These are phyloP conservation scores for Sphagnum tenellum DNA, from an alignment of 225 moss, liverwort and hornwort genomes.

Conservation along the genomic window DNA sequence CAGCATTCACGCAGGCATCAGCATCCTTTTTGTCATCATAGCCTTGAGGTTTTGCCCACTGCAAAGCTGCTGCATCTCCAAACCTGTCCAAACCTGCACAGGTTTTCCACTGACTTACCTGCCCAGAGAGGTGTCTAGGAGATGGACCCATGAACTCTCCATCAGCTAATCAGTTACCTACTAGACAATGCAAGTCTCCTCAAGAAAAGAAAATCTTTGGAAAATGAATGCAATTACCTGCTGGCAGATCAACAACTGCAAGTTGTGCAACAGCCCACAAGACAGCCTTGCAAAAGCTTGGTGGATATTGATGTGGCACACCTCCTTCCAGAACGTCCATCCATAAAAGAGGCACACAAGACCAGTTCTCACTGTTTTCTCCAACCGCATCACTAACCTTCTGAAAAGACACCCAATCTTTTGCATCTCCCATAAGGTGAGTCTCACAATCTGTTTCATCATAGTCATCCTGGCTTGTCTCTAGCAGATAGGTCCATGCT, in stretches of 20 bases:
- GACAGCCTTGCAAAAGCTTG: constrained; percentile 61
- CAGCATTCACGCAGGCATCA: constrained; percentile 67
- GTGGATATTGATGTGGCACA: constrained; percentile 27
- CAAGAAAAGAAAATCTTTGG: no score
- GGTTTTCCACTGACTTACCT: no score
- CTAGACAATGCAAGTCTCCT: no score
- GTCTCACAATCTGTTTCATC: constrained; percentile 11
- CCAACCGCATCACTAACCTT: constrained; percentile 54
- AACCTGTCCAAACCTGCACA: no score
- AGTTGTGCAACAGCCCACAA: constrained; percentile 80
- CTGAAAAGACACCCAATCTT: constrained; percentile 43
- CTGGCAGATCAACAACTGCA: constrained; percentile 47
- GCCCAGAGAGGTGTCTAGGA: no score
- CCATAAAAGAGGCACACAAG: constrained; percentile 90
- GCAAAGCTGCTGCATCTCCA: constrained; percentile 28
- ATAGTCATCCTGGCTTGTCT: constrained; percentile 25
- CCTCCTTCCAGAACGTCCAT: constrained; percentile 52
- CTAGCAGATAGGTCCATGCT: constrained; percentile 29
- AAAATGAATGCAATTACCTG: neutral
- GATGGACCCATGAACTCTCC: no score
- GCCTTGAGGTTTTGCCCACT: constrained; percentile 75
- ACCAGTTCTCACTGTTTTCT: constrained; percentile 65
- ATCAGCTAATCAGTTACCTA: no score
- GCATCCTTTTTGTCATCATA: constrained; percentile 85
- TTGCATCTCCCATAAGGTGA: constrained; percentile 22